Evolutionary conservation across 2,329 filamentous ascomycete species (phyloP).

Genomic region (Ascochyta fabae): DNA sequence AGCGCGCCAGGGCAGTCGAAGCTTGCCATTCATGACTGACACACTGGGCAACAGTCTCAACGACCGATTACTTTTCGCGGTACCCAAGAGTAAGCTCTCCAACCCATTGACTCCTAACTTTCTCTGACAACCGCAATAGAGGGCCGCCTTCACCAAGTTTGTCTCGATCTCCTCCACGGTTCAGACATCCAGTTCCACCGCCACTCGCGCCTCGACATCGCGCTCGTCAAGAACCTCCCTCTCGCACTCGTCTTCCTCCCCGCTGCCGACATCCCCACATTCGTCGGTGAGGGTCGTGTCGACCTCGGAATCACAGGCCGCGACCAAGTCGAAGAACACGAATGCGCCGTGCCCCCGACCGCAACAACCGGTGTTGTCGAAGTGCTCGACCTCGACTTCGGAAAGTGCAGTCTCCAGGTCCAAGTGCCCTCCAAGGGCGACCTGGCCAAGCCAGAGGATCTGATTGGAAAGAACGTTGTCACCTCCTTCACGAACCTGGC

Average conservation of each 20-base stretch:
- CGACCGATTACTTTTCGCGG: constrained; percentile 91
- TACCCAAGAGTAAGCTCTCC: constrained; percentile 86
- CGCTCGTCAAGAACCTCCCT: constrained; percentile 94
- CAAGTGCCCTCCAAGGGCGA: constrained; percentile 88
- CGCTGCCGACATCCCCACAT: constrained; percentile 95
- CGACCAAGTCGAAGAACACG: constrained; percentile 92
- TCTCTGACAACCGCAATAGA: constrained; percentile 60
- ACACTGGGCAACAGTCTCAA: constrained; percentile 70
- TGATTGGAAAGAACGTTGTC: constrained; percentile 91
- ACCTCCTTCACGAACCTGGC: constrained; percentile 92
- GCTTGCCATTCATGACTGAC: constrained; percentile 51
- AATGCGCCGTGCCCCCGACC: constrained; percentile 63
- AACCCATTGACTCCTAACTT: not conserved
- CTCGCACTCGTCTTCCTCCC: constrained; percentile 97
- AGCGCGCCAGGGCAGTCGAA: constrained; percentile 41
- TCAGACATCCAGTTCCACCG: constrained; percentile 96
- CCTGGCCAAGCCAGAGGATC: constrained; percentile 72
- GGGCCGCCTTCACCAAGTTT: constrained; percentile 87
- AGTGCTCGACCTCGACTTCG: constrained; percentile 89
- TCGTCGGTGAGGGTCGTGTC: constrained; percentile 92
- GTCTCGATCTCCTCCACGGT: constrained; percentile 88
- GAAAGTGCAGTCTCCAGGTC: constrained; percentile 91
- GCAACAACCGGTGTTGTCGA: constrained; percentile 71
- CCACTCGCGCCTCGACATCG: constrained; percentile 94
- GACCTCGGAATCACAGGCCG: constrained; percentile 93